A percentile compares a stretch with the other conserved stretches of the same genome.
These are phyloP conservation scores for Diversispora epigaea DNA, from an alignment of 192 early-diverging fungal genomes.

Conservation along the genomic window DNA sequence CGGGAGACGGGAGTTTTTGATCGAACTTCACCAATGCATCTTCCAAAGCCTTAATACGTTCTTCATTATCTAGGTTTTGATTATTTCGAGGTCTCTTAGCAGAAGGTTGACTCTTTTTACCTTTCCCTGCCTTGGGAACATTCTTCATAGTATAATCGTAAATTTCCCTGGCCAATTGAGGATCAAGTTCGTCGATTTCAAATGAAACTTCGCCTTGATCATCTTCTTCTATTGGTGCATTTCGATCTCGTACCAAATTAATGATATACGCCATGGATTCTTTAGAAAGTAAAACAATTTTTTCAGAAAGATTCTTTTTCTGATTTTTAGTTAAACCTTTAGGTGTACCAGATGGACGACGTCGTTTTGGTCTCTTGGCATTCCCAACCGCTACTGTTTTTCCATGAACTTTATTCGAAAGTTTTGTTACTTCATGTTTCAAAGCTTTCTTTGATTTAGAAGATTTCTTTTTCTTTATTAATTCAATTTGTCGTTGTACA, in stretches of 20 bases:
- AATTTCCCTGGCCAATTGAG: slow-evolving; percentile 75
- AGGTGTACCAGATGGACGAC: too few relatives aligned
- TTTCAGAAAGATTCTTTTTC: slow-evolving; percentile 80
- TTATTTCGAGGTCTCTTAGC: slow-evolving; percentile 44
- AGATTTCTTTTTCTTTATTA: too few relatives aligned
- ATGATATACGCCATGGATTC: slow-evolving; percentile 69
- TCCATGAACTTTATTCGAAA: too few relatives aligned
- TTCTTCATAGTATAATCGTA: slow-evolving; percentile 73
- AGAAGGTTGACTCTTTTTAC: slow-evolving; percentile 46
- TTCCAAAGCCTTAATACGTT: slow-evolving; percentile 46
- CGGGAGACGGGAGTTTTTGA: slow-evolving; percentile 34
- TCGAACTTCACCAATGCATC: slow-evolving; percentile 51
- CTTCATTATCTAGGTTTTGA: slow-evolving; percentile 47
- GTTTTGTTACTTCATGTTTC: too few relatives aligned
- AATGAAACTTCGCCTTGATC: slow-evolving; percentile 82
- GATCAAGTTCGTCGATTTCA: slow-evolving; percentile 90
- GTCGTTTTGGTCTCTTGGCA: too few relatives aligned
- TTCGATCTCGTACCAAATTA: slow-evolving; percentile 67
- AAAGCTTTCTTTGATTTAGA: too few relatives aligned
- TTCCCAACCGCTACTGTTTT: too few relatives aligned
- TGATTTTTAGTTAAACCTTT: slow-evolving; percentile 73
- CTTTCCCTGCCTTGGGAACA: slow-evolving; percentile 48
- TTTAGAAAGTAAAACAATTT: slow-evolving; percentile 60
- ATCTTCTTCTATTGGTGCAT: slow-evolving; percentile 61
- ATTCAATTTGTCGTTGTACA: too few relatives aligned